phyloP scores from a whole-genome alignment of 2,329 filamentous ascomycete species.

The Hypoxylon sp. region DNA sequence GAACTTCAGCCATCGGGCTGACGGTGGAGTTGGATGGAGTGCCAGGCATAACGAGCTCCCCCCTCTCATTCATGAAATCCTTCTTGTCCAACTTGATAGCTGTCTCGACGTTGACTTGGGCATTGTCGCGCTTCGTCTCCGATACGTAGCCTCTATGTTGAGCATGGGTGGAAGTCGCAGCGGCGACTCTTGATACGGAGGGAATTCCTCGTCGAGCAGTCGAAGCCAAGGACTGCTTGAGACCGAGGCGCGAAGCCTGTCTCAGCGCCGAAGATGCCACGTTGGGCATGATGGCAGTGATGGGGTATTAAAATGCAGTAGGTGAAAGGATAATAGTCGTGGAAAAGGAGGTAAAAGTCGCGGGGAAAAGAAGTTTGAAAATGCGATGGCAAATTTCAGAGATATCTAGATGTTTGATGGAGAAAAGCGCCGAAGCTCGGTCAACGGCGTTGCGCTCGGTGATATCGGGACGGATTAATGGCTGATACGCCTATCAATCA shows the following conservation, averaged over 20 bases:
- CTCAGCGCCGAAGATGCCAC: constrained; percentile 74
- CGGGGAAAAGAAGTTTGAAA: constrained; percentile 26
- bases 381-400: constrained; percentile 29
- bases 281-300: constrained; percentile 62
- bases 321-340: constrained; percentile 29
- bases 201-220: constrained; percentile 47
- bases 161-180: constrained; percentile 40
- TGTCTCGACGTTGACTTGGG: constrained; percentile 82
- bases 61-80: constrained; percentile 69
- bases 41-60: constrained; percentile 59
- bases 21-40: constrained; percentile 72
- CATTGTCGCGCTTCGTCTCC: constrained; percentile 79
- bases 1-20: constrained; percentile 83
- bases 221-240: constrained; percentile 51
- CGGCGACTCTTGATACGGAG: constrained; percentile 46
- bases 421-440: constrained; percentile 35
- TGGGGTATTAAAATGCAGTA: constrained; percentile 22
- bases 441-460: constrained; percentile 30
- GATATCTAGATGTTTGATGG: constrained; percentile 17
- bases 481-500: constrained; percentile 6
- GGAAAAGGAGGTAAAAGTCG: constrained; percentile 30
- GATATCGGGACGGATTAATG: constrained; percentile 34
- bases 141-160: constrained; percentile 76
- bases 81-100: constrained; percentile 88
- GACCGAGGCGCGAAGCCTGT: constrained; percentile 72